phyloP scores from a whole-genome alignment of 2,329 filamentous ascomycete species.

The Epicoccum sorghinum region DNA sequence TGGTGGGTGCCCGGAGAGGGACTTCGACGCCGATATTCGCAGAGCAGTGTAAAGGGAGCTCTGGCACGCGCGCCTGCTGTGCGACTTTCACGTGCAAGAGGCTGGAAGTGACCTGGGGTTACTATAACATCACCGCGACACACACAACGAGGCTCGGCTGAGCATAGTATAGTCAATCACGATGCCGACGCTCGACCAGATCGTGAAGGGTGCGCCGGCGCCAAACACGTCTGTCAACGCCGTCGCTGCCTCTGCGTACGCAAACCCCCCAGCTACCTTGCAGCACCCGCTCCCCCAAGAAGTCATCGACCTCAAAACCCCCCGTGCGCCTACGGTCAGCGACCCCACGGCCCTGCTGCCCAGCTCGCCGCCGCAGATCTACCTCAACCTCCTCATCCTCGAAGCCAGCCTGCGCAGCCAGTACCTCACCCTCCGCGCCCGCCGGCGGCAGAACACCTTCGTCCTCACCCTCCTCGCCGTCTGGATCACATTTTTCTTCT shows the following conservation, averaged over 20 bases:
- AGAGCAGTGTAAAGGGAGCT: conserved; percentile 1
- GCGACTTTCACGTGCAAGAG: conserved; percentile 12
- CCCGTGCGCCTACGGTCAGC: conserved; percentile 49
- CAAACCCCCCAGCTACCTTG: conserved; percentile 18
- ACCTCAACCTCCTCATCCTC: conserved; percentile 95
- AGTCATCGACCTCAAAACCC: conserved; percentile 46
- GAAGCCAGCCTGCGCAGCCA: conserved; percentile 92
- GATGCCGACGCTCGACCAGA: conserved; percentile 69
- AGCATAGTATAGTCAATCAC: background rate
- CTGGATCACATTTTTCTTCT: conserved; percentile 86
- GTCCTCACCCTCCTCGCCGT: conserved; percentile 79
- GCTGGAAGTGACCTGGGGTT: background rate
- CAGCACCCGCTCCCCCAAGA: conserved; percentile 26
- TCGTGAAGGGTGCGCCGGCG: conserved; percentile 87
- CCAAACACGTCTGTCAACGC: conserved; percentile 59
- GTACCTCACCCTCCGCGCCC: conserved; percentile 86
- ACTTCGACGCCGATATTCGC: background rate
- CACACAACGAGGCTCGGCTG: background rate
- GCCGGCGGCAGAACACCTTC: conserved; percentile 90
- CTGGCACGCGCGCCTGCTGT: conserved; percentile 9
- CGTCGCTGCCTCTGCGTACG: conserved; percentile 44
- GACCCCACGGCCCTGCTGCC: conserved; percentile 83
- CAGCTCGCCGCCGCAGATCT: conserved; percentile 94
- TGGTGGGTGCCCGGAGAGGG: conserved; percentile 5
- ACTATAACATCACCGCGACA: conserved; percentile 1